These are phyloP conservation scores for Piromyces finnis DNA, from an alignment of 192 early-diverging fungal species.

Conservation along the genomic window DNA sequence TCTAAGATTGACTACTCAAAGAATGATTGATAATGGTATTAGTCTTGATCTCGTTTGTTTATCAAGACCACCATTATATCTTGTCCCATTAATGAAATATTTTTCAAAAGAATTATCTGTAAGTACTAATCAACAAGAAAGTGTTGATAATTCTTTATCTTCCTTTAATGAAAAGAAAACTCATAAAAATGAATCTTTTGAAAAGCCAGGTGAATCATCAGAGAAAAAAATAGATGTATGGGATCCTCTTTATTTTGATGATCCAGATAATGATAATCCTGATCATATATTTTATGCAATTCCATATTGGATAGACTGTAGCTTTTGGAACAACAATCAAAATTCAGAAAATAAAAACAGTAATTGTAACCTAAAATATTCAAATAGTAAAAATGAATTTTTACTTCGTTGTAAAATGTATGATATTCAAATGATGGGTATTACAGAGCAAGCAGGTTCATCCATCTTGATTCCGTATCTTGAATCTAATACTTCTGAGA, in stretches of 20 bases:
- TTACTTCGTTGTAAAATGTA: slow-evolving; percentile 61
- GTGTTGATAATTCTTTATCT: not conserved
- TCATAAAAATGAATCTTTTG: slow-evolving; percentile 1
- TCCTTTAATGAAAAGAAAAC: not conserved
- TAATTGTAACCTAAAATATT: slow-evolving; percentile 3
- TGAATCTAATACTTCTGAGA: not conserved
- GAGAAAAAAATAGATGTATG: slow-evolving; percentile 5
- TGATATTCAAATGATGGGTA: slow-evolving; percentile 67
- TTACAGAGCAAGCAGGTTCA: slow-evolving; percentile 40
- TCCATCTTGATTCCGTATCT: slow-evolving; percentile 30
- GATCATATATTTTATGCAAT: slow-evolving; percentile 36
- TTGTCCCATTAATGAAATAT: slow-evolving; percentile 76
- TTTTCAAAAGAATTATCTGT: slow-evolving; percentile 17
- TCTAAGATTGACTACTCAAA: slow-evolving; percentile 78
- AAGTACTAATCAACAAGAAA: not conserved
- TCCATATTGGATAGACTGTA: slow-evolving; percentile 84
- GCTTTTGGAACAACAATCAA: slow-evolving; percentile 45
- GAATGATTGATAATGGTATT: slow-evolving; percentile 74
- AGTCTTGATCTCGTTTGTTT: slow-evolving; percentile 85
- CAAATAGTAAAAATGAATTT: slow-evolving; percentile 25
- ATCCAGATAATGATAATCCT: slow-evolving; percentile 6
- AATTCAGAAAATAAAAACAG: slow-evolving; percentile 11
- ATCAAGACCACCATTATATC: slow-evolving; percentile 66
- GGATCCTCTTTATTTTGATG: slow-evolving; percentile 32
- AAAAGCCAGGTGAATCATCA: slow-evolving; percentile 1